phyloP scores from a whole-genome alignment of 306 rosid genomes.

The Rubus idaeus region DNA sequence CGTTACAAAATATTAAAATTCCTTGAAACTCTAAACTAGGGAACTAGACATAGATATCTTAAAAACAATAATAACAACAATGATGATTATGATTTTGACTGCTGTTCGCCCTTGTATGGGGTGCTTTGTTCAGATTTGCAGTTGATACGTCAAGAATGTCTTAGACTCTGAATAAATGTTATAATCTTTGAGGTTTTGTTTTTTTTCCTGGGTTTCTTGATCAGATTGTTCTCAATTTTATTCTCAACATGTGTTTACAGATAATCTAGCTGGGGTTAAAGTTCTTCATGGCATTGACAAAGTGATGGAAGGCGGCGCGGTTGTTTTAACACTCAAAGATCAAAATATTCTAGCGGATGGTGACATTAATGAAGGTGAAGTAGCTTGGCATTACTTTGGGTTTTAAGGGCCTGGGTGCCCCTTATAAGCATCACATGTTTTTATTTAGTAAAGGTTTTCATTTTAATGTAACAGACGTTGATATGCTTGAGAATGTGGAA shows the following conservation, averaged over 20 bases:
- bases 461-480: conserved; percentile 62
- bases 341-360: conserved; percentile 85
- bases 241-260: conserved; percentile 39
- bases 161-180: not conserved
- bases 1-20: not conserved
- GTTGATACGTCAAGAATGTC: not conserved
- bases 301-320: conserved; percentile 92
- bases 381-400: conserved; percentile 16
- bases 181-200: not conserved
- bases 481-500: conserved; percentile 95
- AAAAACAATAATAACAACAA: too few relatives aligned
- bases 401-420: conserved; percentile 23
- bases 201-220: not conserved
- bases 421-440: conserved; percentile 26
- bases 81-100: too few relatives aligned
- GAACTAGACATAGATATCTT: not conserved
- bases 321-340: conserved; percentile 93
- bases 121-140: not conserved
- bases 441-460: conserved; percentile 33
- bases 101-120: too few relatives aligned
- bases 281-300: conserved; percentile 94
- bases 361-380: conserved; percentile 76
- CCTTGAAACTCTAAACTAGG: not conserved
- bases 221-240: conserved; percentile 7
- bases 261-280: conserved; percentile 80